These are phyloP conservation scores for Lactarius sp. DNA, from an alignment of 768 basidiomycete genomes.

Conservation along the genomic window DNA sequence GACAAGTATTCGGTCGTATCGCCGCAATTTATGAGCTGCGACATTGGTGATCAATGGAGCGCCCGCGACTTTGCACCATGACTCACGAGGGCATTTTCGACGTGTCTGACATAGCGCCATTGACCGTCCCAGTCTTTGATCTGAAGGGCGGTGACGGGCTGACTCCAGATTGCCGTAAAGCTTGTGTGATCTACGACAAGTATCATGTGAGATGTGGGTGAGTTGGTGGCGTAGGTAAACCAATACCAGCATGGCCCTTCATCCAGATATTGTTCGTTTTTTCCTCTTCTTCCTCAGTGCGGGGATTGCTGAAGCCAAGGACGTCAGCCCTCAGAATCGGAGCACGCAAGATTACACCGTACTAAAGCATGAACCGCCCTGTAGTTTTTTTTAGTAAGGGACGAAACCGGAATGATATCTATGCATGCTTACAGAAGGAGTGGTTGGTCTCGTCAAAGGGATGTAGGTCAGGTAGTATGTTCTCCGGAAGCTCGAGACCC, in stretches of 20 bases:
- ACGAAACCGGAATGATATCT: background rate
- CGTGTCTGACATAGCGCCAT: conserved; percentile 37
- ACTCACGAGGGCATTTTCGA: conserved; percentile 36
- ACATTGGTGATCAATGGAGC: background rate
- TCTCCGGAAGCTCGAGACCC: conserved; percentile 52
- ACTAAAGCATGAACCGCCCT: conserved; percentile 71
- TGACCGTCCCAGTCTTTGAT: conserved; percentile 34
- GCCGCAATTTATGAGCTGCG: conserved; percentile 39
- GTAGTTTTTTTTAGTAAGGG: background rate
- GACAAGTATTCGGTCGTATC: conserved; percentile 35
- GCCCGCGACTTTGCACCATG: background rate
- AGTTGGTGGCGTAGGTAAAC: background rate
- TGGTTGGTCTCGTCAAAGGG: conserved; percentile 34
- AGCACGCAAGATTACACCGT: conserved; percentile 21
- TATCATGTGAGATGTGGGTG: background rate
- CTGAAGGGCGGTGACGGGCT: conserved; percentile 37
- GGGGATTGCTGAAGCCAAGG: conserved; percentile 30
- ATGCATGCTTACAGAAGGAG: conserved; percentile 21
- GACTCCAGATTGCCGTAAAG: conserved; percentile 37
- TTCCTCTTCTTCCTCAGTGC: conserved; percentile 32
- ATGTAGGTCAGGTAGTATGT: conserved; percentile 46
- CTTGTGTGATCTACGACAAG: conserved; percentile 31
- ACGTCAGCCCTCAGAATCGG: background rate
- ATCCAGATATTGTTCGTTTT: conserved; percentile 35
- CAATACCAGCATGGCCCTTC: conserved; percentile 36